Evolutionary conservation across 345 rosid species (phyloP), one percentile per base, ranked within the genome.

Genomic region (Eucalyptus grandis): DNA sequence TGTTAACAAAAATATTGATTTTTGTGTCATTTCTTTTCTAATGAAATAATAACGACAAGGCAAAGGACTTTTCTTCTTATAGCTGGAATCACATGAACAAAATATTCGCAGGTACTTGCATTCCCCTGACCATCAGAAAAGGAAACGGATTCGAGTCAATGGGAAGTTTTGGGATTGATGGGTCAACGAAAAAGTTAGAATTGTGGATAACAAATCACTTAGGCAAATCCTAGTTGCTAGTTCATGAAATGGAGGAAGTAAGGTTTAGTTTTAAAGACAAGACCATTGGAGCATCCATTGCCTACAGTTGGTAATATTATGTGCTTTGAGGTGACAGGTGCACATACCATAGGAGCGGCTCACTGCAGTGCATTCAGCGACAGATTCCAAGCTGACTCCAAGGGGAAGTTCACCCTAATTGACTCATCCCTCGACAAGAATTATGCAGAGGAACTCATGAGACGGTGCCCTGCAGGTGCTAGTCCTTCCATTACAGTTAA

Each of bases 341-440:
- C 99, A 11, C 97, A 97, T 90, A 96, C 98, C 31, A 93, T 97
- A 21, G 98, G 98, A 90, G 60, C 94, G 54, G 99, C 99, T 14
- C 98, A 97, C 85, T 96, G 98, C 92, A 92, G 91, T 62, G 91
- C 98, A 21, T 95, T 97, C 92, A 96, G 93, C 47, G 95, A 92
- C 31, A 92, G 97, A 87, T 96, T 95, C 90, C 91, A 49, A 49
- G 88, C 77, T 87, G 94, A 94, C 87, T 89, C 96, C 7, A 91
- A 89, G 88, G 99, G 99, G 30, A 91, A 93, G 6, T 89, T 94
- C 24, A 88, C 86, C 30, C 91, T 88, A 1, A 87, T 94, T 40
- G 99, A 95, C 91, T 49, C 94, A 7, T 93, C 98, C 62, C 93
- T 97, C 3, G 96, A 96, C 91, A 87, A 31, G 34, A 86, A 86